Conservation (phyloP, 768 basidiomycete species). For the Russula foetens region DNA sequence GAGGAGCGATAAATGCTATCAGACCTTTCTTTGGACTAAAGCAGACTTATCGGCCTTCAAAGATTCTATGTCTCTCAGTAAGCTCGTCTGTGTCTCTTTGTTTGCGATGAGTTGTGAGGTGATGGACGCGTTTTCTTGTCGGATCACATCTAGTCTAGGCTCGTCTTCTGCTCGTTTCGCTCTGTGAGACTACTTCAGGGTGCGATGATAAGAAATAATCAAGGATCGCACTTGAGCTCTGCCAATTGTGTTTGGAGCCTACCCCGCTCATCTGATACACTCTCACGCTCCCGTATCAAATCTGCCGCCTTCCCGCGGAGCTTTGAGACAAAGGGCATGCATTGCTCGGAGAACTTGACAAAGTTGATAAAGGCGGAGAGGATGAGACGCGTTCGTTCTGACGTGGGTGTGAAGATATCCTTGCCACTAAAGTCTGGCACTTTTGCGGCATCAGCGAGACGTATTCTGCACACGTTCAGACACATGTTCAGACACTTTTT, state of each 20-base stretch:
- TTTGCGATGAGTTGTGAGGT: conserved; percentile 60
- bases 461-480: conserved; percentile 35
- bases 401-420: conserved; percentile 67
- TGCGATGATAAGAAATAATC: not conserved
- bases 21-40: conserved; percentile 56
- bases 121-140: conserved; percentile 50
- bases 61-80: conserved; percentile 57
- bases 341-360: conserved; percentile 80
- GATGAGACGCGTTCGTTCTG: conserved; percentile 62
- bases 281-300: conserved; percentile 54
- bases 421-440: conserved; percentile 69
- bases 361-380: conserved; percentile 92
- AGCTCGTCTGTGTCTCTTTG: conserved; percentile 52
- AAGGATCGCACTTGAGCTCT: conserved; percentile 44
- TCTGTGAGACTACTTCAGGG: conserved; percentile 28
- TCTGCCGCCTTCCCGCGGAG: conserved; percentile 52
- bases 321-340: conserved; percentile 50
- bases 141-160: conserved; percentile 53
- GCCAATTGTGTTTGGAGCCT: conserved; percentile 46
- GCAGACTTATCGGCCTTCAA: conserved; percentile 65
- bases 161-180: conserved; percentile 60
- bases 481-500: not conserved
- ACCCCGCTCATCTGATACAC: conserved; percentile 39
- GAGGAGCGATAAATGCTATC: not conserved
- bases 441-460: conserved; percentile 65